Percentiles rank a stretch among this genome's conserved stretches.
phyloP scores from a whole-genome alignment of 2,329 filamentous ascomycete genomes.

The Fonsecaea multimorphosa region DNA sequence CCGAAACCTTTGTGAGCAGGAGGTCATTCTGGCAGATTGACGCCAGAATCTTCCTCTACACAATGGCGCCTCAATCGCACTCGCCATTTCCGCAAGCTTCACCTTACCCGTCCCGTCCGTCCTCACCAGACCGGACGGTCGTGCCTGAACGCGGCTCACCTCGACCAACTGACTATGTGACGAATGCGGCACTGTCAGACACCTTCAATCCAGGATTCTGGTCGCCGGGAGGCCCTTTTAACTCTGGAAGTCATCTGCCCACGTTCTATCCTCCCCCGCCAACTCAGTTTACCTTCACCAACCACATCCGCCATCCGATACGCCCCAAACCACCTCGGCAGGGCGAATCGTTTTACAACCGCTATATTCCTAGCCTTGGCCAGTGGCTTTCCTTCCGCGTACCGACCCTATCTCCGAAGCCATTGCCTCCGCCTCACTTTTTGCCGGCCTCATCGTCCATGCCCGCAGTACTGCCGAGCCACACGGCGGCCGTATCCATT shows the following conservation, averaged over 20 bases:
- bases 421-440: constrained; percentile 65
- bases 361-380: constrained; percentile 79
- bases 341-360: constrained; percentile 88
- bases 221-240: constrained; percentile 69
- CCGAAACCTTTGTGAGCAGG: constrained; percentile 79
- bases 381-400: constrained; percentile 91
- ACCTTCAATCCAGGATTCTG: constrained; percentile 33
- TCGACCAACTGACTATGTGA: constrained; percentile 26
- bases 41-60: constrained; percentile 84
- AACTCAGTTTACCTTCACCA: constrained; percentile 78
- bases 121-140: constrained; percentile 52
- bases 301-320: constrained; percentile 81
- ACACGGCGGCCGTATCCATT: constrained; percentile 37
- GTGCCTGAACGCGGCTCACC: constrained; percentile 26
- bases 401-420: constrained; percentile 69
- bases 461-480: constrained; percentile 38
- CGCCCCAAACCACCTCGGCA: constrained; percentile 87
- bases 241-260: constrained; percentile 81
- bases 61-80: constrained; percentile 66
- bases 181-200: constrained; percentile 30
- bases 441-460: constrained; percentile 59
- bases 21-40: constrained; percentile 92
- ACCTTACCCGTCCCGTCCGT: constrained; percentile 58
- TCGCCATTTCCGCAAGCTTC: constrained; percentile 58
- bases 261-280: constrained; percentile 89